A percentile compares a stretch with the other conserved stretches of the same genome.
phyloP scores from a whole-genome alignment of 371 early-diverging fungal genomes.

The Mortierella sp. region DNA sequence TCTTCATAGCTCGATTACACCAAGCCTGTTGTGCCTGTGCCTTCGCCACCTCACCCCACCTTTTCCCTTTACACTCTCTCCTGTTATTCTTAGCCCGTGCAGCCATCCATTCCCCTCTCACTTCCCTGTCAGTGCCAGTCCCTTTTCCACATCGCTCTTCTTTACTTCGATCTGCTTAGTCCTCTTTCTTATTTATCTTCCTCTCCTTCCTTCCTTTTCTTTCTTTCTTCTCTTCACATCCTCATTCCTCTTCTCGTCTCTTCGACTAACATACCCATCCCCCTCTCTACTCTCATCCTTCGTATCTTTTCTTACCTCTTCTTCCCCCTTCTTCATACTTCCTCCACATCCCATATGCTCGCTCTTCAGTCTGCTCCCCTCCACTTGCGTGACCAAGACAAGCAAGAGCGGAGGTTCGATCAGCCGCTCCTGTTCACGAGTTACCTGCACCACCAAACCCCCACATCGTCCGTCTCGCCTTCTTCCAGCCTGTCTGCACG shows the following conservation, averaged over 20 bases:
- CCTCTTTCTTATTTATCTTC: background rate
- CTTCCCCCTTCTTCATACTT: background rate
- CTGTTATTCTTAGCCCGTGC: constrained; percentile 13
- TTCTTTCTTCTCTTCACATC: background rate
- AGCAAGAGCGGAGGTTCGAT: constrained; percentile 45
- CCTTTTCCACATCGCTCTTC: background rate
- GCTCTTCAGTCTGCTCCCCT: constrained; percentile 52
- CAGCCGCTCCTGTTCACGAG: constrained; percentile 34
- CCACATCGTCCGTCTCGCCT: constrained; percentile 6
- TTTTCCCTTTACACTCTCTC: background rate
- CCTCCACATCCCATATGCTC: constrained; percentile 28
- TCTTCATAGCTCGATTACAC: background rate
- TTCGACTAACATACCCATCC: background rate
- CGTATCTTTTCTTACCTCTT: background rate
- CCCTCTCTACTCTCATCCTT: background rate
- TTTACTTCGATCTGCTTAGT: background rate
- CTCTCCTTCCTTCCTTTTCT: background rate
- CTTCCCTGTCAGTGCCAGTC: background rate
- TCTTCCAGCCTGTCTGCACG: background rate
- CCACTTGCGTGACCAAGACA: constrained; percentile 49
- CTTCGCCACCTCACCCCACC: constrained; percentile 10
- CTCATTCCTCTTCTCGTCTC: constrained; percentile 10
- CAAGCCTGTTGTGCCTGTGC: background rate
- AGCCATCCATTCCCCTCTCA: background rate
- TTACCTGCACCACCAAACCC: constrained; percentile 11